Evolutionary conservation across 495 filamentous ascomycete genomes (phyloP).

Genomic region (Cenococcum geophilum): DNA sequence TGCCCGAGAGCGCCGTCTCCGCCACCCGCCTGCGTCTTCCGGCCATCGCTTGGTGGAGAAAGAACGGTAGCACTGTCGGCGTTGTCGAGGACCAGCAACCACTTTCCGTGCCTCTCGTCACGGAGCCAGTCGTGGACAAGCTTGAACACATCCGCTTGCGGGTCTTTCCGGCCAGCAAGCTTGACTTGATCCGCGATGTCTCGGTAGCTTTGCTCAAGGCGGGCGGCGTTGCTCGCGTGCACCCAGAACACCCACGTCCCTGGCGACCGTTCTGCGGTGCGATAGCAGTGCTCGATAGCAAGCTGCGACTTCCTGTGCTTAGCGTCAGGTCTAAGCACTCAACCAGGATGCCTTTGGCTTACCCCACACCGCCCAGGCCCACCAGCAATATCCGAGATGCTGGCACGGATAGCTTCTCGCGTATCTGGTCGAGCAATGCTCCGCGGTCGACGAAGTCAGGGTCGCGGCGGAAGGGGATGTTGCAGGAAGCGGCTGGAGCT

Average conservation of each 20-base stretch:
- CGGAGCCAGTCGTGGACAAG: conserved; percentile 40
- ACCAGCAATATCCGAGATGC: conserved; percentile 10
- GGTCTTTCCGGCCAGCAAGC: conserved; percentile 26
- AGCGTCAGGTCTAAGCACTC: conserved; percentile 7
- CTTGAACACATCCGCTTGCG: conserved; percentile 32
- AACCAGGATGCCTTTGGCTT: conserved; percentile 12
- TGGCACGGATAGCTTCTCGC: conserved; percentile 23
- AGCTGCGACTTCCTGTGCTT: conserved; percentile 48
- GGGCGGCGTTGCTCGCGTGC: conserved; percentile 26
- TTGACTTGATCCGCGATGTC: conserved; percentile 22
- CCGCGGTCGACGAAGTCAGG: conserved; percentile 41
- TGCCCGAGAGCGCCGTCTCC: background rate
- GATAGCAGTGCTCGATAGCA: conserved; percentile 47
- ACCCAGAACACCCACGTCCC: conserved; percentile 30
- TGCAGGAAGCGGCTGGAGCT: too few species aligned
- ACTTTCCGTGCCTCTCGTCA: conserved; percentile 34
- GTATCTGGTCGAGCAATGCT: conserved; percentile 34
- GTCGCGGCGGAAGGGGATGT: conserved; percentile 37
- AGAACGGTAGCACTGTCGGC: conserved; percentile 45
- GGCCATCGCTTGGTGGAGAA: conserved; percentile 10
- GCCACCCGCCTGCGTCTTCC: background rate
- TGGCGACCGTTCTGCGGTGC: conserved; percentile 28
- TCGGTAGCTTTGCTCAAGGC: conserved; percentile 26
- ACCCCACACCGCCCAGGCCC: conserved; percentile 46
- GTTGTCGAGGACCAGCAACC: conserved; percentile 49